phyloP scores from a whole-genome alignment of 257 asterid species.

The Rehmannia glutinosa region DNA sequence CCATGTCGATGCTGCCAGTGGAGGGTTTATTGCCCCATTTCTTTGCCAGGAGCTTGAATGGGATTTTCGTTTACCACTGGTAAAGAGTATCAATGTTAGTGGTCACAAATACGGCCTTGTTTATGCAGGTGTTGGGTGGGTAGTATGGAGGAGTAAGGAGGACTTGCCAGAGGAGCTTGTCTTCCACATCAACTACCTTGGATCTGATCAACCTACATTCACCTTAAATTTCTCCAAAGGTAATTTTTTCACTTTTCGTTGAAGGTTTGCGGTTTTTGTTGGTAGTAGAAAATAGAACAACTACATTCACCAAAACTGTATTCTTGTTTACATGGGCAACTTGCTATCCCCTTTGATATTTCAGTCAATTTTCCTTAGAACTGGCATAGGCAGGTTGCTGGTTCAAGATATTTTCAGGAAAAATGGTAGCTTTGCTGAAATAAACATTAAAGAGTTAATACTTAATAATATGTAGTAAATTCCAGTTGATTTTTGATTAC shows the following conservation, averaged over 20 bases:
- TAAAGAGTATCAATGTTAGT: conserved; percentile 78
- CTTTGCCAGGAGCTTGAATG: conserved; percentile 67
- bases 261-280: too few species aligned
- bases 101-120: conserved; percentile 85
- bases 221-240: conserved; percentile 84
- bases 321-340: too few species aligned
- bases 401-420: too few species aligned
- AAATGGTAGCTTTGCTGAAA: too few species aligned
- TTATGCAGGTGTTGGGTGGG: conserved; percentile 83
- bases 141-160: conserved; percentile 57
- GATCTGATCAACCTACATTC: conserved; percentile 83
- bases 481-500: too few species aligned
- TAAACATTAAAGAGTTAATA: too few species aligned
- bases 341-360: too few species aligned
- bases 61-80: conserved; percentile 80
- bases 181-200: conserved; percentile 74
- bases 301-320: too few species aligned
- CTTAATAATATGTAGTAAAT: too few species aligned
- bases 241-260: neutral
- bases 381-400: too few species aligned
- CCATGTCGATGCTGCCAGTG: conserved; percentile 89
- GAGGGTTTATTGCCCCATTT: conserved; percentile 81
- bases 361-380: too few species aligned
- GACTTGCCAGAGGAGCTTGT: conserved; percentile 69
- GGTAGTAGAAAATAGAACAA: too few species aligned